These are phyloP conservation scores for Kazachstania viticola DNA, from an alignment of 805 yeast species.

Conservation along the genomic window DNA sequence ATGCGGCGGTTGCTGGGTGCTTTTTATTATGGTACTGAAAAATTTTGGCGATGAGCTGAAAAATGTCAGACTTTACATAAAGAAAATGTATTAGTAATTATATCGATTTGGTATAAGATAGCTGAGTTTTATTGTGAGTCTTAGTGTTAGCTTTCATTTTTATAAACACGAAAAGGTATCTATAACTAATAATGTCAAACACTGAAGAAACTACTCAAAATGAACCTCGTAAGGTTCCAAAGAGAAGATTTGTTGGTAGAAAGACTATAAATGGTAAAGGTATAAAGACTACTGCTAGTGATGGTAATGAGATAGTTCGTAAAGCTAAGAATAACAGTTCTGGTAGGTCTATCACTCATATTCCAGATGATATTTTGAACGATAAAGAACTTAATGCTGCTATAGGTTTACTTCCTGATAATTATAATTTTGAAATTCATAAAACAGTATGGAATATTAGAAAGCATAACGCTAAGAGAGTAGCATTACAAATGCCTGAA, in stretches of 20 bases:
- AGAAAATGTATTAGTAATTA: too few species aligned
- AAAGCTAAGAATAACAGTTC: constrained; percentile 27
- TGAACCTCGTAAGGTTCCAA: constrained; percentile 27
- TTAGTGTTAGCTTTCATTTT: too few species aligned
- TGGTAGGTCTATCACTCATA: constrained; percentile 66
- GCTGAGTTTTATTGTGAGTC: too few species aligned
- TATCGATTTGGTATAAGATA: too few species aligned
- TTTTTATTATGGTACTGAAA: too few species aligned
- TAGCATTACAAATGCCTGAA: constrained; percentile 96
- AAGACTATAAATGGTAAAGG: constrained; percentile 24
- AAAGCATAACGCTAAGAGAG: constrained; percentile 63
- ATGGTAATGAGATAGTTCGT: constrained; percentile 16
- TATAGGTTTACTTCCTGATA: constrained; percentile 63
- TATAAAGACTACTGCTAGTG: constrained; percentile 12
- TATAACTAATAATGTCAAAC: too few species aligned
- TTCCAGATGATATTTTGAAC: constrained; percentile 74
- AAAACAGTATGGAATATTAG: constrained; percentile 90
- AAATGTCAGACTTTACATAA: too few species aligned
- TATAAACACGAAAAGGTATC: too few species aligned
- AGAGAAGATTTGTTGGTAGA: constrained; percentile 53
- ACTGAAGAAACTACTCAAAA: too few species aligned
- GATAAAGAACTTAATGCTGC: constrained; percentile 81
- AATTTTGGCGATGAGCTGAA: too few species aligned
- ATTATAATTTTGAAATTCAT: constrained; percentile 92
- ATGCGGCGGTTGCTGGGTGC: too few species aligned